Conservation (phyloP, 164 flowering plant species). For the Berberis thunbergii region DNA sequence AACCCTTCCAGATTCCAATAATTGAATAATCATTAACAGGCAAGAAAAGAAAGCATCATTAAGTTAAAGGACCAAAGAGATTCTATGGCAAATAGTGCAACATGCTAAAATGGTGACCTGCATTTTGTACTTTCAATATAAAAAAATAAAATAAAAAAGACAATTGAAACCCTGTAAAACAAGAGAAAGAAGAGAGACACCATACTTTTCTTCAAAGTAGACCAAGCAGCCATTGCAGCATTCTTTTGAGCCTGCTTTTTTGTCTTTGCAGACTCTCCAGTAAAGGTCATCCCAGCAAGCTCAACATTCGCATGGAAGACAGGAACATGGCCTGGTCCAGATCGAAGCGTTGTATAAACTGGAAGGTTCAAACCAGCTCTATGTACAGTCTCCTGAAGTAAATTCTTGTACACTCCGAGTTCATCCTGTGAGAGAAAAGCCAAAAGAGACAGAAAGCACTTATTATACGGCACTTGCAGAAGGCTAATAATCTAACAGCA, state of each 20-base stretch:
- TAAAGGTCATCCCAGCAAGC: slow-evolving; percentile 53
- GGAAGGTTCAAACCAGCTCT: slow-evolving; percentile 61
- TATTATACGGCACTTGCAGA: too few species aligned
- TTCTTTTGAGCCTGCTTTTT: slow-evolving; percentile 76
- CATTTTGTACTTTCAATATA: too few species aligned
- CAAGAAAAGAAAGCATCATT: too few species aligned
- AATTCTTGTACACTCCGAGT: slow-evolving; percentile 64
- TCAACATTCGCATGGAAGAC: slow-evolving; percentile 48
- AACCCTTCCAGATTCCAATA: too few species aligned
- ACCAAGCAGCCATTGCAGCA: slow-evolving; percentile 73
- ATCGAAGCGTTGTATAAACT: slow-evolving; percentile 41
- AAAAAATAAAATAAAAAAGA: background rate
- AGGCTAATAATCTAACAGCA: too few species aligned
- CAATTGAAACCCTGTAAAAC: background rate
- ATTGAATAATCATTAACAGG: too few species aligned
- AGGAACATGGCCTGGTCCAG: slow-evolving; percentile 57
- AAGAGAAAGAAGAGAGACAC: background rate
- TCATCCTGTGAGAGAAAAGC: slow-evolving; percentile 35
- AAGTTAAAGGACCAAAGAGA: too few species aligned
- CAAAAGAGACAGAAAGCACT: too few species aligned
- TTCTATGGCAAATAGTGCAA: too few species aligned
- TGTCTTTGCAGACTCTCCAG: slow-evolving; percentile 52
- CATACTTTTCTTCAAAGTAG: slow-evolving; percentile 42
- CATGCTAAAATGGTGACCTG: too few species aligned
- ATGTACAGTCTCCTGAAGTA: slow-evolving; percentile 64